phyloP scores from a whole-genome alignment of 2,329 filamentous ascomycete genomes.

The Aspergillus sp. region DNA sequence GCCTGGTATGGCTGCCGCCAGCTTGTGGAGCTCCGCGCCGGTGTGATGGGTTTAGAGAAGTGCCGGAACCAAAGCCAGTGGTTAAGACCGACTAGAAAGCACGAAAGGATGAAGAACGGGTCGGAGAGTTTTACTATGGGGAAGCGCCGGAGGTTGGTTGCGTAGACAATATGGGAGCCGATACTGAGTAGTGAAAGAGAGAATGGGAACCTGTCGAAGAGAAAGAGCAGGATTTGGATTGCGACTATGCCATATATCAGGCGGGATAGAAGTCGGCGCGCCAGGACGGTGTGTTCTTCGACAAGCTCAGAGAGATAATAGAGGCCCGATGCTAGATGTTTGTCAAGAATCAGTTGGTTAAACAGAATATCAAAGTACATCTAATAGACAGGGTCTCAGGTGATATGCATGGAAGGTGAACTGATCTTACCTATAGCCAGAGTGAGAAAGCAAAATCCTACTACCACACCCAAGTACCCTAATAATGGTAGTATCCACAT shows the following conservation, averaged over 20 bases:
- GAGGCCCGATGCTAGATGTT: constrained; percentile 75
- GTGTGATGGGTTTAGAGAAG: constrained; percentile 68
- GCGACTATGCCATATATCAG: constrained; percentile 81
- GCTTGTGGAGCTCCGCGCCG: constrained; percentile 26
- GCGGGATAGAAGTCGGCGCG: constrained; percentile 79
- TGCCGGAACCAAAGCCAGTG: constrained; percentile 96
- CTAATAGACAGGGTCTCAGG: neutral
- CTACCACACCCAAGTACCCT: constrained; percentile 80
- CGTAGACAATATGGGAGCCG: constrained; percentile 78
- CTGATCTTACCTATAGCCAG: constrained; percentile 72
- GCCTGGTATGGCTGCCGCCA: constrained; percentile 41
- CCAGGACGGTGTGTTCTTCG: constrained; percentile 92
- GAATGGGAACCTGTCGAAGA: constrained; percentile 85
- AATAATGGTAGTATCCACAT: constrained; percentile 97
- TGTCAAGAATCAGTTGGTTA: constrained; percentile 6
- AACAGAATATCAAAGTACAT: neutral
- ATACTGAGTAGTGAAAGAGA: constrained; percentile 72
- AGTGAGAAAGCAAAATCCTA: constrained; percentile 92
- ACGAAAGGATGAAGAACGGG: constrained; percentile 81
- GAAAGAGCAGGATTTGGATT: constrained; percentile 70
- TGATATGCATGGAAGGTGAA: neutral
- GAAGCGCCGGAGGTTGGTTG: constrained; percentile 77
- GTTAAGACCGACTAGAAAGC: constrained; percentile 80
- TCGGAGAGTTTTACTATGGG: constrained; percentile 82
- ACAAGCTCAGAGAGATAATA: constrained; percentile 98